phyloP scores from a whole-genome alignment of 148 eudicot species.

The Drosera capensis region DNA sequence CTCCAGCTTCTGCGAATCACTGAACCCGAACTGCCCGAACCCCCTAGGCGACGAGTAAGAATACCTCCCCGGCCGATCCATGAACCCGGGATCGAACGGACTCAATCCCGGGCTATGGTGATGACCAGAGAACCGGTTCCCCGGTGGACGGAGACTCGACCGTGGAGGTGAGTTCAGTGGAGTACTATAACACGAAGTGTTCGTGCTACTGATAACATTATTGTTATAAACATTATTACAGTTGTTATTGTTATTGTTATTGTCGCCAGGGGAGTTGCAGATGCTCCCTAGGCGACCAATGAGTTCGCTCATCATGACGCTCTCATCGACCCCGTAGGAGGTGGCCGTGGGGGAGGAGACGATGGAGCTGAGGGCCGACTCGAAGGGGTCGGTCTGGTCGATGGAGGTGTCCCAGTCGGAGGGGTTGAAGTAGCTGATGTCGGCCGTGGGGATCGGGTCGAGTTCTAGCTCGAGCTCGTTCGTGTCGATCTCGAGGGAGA shows the following conservation, averaged over 20 bases:
- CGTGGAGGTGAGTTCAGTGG: conserved; percentile 68
- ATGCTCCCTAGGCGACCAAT: conserved; percentile 79
- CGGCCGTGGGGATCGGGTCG: too few species aligned
- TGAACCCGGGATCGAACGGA: conserved; percentile 12
- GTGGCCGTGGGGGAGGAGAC: conserved; percentile 62
- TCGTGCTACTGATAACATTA: conserved; percentile 17
- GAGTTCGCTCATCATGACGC: conserved; percentile 46
- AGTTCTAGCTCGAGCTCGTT: not conserved
- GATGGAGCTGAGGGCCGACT: conserved; percentile 40
- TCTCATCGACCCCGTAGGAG: conserved; percentile 13
- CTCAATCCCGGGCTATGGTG: conserved; percentile 6
- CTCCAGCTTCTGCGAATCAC: conserved; percentile 8
- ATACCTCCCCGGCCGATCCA: conserved; percentile 9
- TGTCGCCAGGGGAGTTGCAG: conserved; percentile 29
- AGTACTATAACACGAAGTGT: conserved; percentile 58
- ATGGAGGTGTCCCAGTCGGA: conserved; percentile 33
- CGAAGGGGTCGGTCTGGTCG: conserved; percentile 64
- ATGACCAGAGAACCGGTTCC: conserved; percentile 5
- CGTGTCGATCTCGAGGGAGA: not conserved
- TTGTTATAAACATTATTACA: too few species aligned
- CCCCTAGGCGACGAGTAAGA: conserved; percentile 6
- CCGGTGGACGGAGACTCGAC: conserved; percentile 7
- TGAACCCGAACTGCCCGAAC: not conserved
- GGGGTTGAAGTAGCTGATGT: conserved; percentile 14
- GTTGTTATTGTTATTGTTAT: conserved; percentile 4